Evolutionary conservation across 495 filamentous ascomycete genomes (phyloP).

Genomic region (Hyaloscypha hepaticicola): DNA sequence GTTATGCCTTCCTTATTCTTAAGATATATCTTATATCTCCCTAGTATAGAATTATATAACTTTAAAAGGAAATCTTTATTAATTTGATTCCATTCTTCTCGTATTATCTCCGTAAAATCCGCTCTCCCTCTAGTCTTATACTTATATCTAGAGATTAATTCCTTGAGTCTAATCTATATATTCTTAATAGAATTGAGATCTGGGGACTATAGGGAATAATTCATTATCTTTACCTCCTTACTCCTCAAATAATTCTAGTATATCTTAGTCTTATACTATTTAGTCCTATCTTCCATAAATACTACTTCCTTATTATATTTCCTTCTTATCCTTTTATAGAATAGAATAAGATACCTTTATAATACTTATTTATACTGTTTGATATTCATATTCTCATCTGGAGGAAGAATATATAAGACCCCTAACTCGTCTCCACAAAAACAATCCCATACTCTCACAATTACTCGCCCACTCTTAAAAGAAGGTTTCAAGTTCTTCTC

Average conservation of each 20-base stretch:
- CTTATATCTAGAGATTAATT: no score
- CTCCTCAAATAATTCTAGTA: not conserved
- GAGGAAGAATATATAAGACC: not conserved
- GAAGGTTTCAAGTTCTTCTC: constrained; percentile 4
- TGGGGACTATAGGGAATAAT: constrained; percentile 7
- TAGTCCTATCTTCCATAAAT: constrained; percentile 2
- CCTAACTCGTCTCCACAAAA: constrained; percentile 12
- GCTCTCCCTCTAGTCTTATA: no score
- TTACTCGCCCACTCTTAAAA: constrained; percentile 4
- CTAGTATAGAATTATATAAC: no score
- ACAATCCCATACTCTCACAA: not conserved
- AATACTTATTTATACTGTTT: constrained; percentile 9
- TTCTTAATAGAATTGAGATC: no score
- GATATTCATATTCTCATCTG: not conserved
- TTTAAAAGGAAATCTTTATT: no score
- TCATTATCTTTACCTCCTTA: not conserved
- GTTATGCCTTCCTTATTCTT: no score
- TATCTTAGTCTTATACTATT: constrained; percentile 7
- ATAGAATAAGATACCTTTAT: constrained; percentile 5
- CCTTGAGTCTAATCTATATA: no score
- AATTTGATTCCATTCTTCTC: no score
- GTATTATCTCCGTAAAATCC: no score
- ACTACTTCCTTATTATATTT: constrained; percentile 7
- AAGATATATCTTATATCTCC: no score
- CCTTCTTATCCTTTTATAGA: constrained; percentile 10